Conservation (phyloP, 129 eudicot genomes). For the Centrapalus pauciflorus region DNA sequence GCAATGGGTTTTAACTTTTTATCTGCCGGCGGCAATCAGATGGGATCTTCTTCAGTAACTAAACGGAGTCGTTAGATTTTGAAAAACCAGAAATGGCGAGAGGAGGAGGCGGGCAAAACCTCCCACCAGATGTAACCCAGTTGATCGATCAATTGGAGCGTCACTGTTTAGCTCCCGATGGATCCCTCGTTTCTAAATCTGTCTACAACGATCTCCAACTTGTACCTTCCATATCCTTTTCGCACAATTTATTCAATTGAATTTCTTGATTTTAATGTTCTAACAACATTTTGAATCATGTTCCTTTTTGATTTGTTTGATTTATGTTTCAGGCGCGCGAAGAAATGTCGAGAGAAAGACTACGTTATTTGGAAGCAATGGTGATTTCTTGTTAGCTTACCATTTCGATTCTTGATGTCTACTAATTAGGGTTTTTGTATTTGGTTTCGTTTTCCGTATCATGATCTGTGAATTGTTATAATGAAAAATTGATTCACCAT, state of each 20-base stretch:
- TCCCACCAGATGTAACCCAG: conserved; percentile 64
- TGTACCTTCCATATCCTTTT: conserved; percentile 35
- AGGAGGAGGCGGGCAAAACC: conserved; percentile 42
- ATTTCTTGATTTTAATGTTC: conserved; percentile 3
- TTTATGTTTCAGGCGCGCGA: conserved; percentile 79
- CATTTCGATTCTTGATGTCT: neutral
- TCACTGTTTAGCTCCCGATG: conserved; percentile 91
- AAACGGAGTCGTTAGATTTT: neutral
- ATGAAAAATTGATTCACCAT: neutral
- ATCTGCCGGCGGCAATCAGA: conserved; percentile 18
- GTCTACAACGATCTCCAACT: conserved; percentile 78
- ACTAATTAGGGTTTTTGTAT: conserved; percentile 18
- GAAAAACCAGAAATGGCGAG: conserved; percentile 43
- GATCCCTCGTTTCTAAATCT: conserved; percentile 91
- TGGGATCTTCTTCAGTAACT: neutral
- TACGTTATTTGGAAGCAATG: conserved; percentile 94
- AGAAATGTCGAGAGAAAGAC: conserved; percentile 87
- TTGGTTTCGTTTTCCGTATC: neutral
- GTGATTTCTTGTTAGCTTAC: conserved; percentile 22
- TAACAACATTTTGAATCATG: too few species aligned
- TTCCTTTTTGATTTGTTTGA: neutral
- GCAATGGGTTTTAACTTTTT: too few species aligned
- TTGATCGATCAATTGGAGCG: conserved; percentile 92
- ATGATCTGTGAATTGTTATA: conserved; percentile 5
- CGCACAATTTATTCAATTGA: neutral